Evolutionary conservation across 176 grass and related monocot genomes (phyloP).

Genomic region (Typha latifolia): DNA sequence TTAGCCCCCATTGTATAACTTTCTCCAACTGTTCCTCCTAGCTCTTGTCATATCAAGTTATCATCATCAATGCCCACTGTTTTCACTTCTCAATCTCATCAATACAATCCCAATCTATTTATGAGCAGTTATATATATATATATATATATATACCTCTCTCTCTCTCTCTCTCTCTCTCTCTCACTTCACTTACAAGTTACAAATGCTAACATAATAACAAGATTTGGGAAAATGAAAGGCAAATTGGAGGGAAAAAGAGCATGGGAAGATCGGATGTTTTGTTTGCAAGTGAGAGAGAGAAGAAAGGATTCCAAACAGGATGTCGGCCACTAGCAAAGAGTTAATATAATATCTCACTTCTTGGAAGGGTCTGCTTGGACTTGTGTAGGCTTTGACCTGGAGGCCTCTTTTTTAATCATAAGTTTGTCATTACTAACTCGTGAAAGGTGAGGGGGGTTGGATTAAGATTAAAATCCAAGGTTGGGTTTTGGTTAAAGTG

Average conservation of each 20-base stretch:
- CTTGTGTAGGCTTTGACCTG: conserved; percentile 47
- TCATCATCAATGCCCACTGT: neutral
- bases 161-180: neutral
- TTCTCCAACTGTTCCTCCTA: neutral
- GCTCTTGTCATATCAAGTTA: neutral
- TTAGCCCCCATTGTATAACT: neutral
- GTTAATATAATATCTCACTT: conserved; percentile 17
- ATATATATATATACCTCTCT: neutral
- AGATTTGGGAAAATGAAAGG: conserved; percentile 2
- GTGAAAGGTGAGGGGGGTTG: too few relatives aligned
- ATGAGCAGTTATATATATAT: neutral
- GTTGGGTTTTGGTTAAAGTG: too few relatives aligned
- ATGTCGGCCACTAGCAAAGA: neutral
- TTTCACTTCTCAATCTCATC: neutral
- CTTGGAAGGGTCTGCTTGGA: conserved; percentile 25
- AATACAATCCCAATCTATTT: neutral
- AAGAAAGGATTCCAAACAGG: neutral
- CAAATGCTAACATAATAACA: too few relatives aligned
- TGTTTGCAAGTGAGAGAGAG: conserved; percentile 10
- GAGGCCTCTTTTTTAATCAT: neutral
- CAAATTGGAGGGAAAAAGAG: conserved; percentile 19
- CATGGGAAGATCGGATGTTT: neutral
- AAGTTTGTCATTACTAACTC: too few relatives aligned
- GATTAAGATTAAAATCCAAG: too few relatives aligned
- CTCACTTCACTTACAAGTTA: too few relatives aligned